Evolutionary conservation across 2,329 filamentous ascomycete genomes (phyloP), one percentile per base, ranked within the genome.

Genomic region (Ophiocordyceps sinensis): DNA sequence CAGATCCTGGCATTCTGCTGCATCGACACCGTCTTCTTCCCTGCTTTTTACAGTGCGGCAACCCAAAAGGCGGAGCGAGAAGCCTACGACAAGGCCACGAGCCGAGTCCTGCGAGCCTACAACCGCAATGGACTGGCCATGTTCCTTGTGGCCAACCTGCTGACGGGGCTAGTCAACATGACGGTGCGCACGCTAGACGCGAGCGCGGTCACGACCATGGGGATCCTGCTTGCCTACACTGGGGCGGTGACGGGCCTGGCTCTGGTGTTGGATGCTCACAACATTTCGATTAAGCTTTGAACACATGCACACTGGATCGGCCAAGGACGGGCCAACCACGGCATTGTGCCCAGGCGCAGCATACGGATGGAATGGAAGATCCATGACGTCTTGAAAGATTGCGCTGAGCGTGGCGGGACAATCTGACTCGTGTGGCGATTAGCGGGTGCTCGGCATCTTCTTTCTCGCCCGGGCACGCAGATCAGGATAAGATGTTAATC

Each of bases 111-210:
- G 46, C 70, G 77, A 37, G 84, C 86, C 0, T 93, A 82, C 56
- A 98, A 98, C 57, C 74, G 82, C 41, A 95, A 95, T 52, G 88
- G 91, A 0, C 66, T 98, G 37, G 77, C 76, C 1, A 62, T 96
- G 1, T 98, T 98, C 56, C 61, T 98, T 44, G 54, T 88, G 31
- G 88, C 91, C 3, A 98, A 98, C 55, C 61, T 98, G 37, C 61
- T 94, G 46, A 98, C 91, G 1, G 91, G 91, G 0, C 56, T 86
- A 14, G 81, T 96, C 41, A 98, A 98, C 58, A 68, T 98, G 70
- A 84, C 79, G 4, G 61, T 96, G 41, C 79, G 81, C 32, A 98
- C 91, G 3, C 62, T 96, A 48, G 73, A 89, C 55, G 77, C 82
- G 47, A 70, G 68, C 5, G 73, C 75, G 9, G 51, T 71, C 3